Evolutionary conservation across 805 yeast species (phyloP).

Genomic region (Wickerhamomyces bisporus): DNA sequence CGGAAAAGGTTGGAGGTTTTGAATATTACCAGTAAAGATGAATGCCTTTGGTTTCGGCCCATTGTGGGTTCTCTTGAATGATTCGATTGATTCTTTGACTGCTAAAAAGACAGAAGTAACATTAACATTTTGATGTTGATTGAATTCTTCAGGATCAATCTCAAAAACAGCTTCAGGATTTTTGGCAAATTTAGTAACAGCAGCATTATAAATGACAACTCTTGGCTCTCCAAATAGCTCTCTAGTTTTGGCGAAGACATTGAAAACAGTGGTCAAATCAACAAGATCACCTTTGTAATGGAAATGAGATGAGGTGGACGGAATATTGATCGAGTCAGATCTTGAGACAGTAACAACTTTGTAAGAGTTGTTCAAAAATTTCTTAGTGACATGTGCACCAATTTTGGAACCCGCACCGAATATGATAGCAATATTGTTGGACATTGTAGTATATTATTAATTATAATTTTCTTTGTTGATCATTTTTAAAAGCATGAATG

Average conservation of each 20-base stretch:
- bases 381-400: not conserved
- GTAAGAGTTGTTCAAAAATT: conserved; percentile 1
- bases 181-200: not conserved
- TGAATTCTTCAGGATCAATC: not conserved
- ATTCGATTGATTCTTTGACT: not conserved
- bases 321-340: not conserved
- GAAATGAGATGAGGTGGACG: not conserved
- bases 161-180: conserved; percentile 1
- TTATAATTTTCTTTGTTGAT: no score
- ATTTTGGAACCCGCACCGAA: conserved; percentile 5
- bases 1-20: conserved; percentile 1
- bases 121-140: not conserved
- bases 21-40: conserved; percentile 5
- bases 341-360: conserved; percentile 7
- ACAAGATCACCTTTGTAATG: conserved; percentile 2
- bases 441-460: no score
- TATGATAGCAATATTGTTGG: not conserved
- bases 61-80: not conserved
- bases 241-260: conserved; percentile 1
- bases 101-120: not conserved
- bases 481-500: no score
- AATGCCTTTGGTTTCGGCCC: conserved; percentile 3
- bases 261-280: not conserved
- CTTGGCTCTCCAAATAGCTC: conserved; percentile 5
- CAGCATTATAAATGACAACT: conserved; percentile 4